Percentiles rank a stretch among this genome's conserved stretches.
These are phyloP conservation scores for Trichoderma reesei DNA, from an alignment of 495 filamentous ascomycete species.

Conservation along the genomic window DNA sequence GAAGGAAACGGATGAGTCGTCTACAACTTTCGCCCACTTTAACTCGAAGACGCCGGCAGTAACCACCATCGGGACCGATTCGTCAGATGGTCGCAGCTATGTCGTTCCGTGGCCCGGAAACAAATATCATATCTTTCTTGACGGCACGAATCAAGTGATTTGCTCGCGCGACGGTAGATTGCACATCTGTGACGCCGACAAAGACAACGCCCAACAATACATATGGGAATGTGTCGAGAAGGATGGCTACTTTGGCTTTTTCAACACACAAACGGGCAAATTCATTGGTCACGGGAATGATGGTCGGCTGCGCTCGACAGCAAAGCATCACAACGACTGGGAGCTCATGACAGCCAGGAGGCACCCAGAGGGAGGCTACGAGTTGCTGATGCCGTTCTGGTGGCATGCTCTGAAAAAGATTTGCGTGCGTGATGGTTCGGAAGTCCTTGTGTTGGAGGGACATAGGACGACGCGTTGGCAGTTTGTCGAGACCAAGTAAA, in stretches of 20 bases:
- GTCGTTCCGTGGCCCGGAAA: neutral
- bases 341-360: neutral
- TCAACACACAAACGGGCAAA: neutral
- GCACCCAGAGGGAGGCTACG: neutral
- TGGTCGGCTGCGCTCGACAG: neutral
- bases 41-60: neutral
- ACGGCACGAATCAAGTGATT: neutral
- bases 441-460: neutral
- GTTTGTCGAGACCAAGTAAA: neutral
- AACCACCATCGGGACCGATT: neutral
- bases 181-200: neutral
- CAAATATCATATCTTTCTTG: neutral
- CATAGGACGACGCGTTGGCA: neutral
- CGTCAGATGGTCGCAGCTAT: neutral
- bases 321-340: neutral
- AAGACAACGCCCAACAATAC: neutral
- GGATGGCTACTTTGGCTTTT: constrained; percentile 1
- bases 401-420: neutral
- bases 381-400: neutral
- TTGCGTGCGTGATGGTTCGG: neutral
- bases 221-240: neutral
- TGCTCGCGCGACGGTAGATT: neutral
- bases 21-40: neutral
- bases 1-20: neutral
- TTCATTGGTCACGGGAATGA: neutral